A percentile compares a stretch with the other conserved stretches of the same genome.
phyloP scores from a whole-genome alignment of 129 eudicot genomes.

The Flaveria ramosissima region DNA sequence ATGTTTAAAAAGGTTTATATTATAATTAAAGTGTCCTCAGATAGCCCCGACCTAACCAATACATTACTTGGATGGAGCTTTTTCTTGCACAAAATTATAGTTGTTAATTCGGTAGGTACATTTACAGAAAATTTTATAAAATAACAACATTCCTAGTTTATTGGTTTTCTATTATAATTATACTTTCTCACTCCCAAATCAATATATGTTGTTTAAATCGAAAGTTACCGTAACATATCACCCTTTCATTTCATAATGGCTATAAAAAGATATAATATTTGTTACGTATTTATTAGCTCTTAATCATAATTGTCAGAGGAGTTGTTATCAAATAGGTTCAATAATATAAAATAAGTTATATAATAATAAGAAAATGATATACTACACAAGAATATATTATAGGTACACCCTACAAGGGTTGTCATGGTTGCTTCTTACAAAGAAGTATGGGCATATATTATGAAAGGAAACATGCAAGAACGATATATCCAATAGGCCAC shows the following conservation, averaged over 20 bases:
- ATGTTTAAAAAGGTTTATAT: not conserved
- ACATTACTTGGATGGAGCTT: not conserved
- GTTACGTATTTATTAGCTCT: not conserved
- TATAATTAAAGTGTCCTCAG: not conserved
- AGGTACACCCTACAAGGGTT: conserved; percentile 27
- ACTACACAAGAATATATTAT: not conserved
- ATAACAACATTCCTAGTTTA: too few species aligned
- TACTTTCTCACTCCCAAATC: too few species aligned
- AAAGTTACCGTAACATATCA: too few species aligned
- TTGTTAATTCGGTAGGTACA: too few species aligned
- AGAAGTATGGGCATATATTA: conserved; percentile 32
- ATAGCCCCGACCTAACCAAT: not conserved
- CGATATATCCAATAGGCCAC: conserved; percentile 35
- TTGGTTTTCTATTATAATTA: too few species aligned
- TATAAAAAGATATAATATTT: too few species aligned
- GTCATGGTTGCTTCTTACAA: conserved; percentile 30
- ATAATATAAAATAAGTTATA: too few species aligned
- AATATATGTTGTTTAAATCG: too few species aligned
- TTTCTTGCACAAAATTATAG: too few species aligned
- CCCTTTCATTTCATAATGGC: too few species aligned
- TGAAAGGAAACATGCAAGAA: conserved; percentile 17
- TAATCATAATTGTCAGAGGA: not conserved
- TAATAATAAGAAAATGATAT: not conserved
- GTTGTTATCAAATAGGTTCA: too few species aligned
- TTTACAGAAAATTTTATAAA: too few species aligned